These are phyloP conservation scores for Auricularia cornea DNA, from an alignment of 768 basidiomycete species.

Conservation along the genomic window DNA sequence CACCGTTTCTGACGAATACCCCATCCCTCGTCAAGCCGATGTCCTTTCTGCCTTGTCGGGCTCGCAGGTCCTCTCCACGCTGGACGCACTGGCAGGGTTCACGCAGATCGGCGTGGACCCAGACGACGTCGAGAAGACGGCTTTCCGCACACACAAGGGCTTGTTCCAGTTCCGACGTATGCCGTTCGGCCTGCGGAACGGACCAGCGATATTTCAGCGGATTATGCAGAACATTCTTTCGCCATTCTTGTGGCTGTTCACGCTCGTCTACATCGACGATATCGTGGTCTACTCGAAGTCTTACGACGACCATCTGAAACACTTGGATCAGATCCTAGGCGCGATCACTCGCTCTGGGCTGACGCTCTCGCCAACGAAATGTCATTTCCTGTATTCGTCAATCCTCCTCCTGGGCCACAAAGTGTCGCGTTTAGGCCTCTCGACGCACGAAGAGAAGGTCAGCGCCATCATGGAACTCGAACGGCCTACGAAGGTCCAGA, in stretches of 20 bases:
- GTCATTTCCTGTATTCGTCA: constrained; percentile 26
- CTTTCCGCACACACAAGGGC: no score
- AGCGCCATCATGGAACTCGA: constrained; percentile 23
- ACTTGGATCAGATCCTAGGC: constrained; percentile 12
- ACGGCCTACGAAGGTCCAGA: constrained; percentile 16
- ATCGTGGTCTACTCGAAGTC: constrained; percentile 27
- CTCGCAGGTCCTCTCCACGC: no score
- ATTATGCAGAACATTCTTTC: constrained; percentile 31
- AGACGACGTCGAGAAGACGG: no score
- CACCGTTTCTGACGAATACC: constrained; percentile 21
- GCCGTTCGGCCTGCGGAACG: constrained; percentile 15
- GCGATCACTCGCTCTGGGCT: constrained; percentile 16
- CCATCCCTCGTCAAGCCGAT: constrained; percentile 21
- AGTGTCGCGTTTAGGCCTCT: constrained; percentile 28
- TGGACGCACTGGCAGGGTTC: no score
- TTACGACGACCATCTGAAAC: constrained; percentile 21
- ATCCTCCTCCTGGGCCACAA: no score
- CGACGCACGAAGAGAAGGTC: constrained; percentile 30
- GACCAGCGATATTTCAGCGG: constrained; percentile 33
- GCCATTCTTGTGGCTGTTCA: no score
- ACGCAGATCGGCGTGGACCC: no score
- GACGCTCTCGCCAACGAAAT: constrained; percentile 28
- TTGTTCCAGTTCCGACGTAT: no score
- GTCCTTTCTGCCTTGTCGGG: no score
- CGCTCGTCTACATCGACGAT: constrained; percentile 27